These are phyloP conservation scores for Ganoderma boninense DNA, from an alignment of 1,284 basidiomycete genomes.

Conservation along the genomic window DNA sequence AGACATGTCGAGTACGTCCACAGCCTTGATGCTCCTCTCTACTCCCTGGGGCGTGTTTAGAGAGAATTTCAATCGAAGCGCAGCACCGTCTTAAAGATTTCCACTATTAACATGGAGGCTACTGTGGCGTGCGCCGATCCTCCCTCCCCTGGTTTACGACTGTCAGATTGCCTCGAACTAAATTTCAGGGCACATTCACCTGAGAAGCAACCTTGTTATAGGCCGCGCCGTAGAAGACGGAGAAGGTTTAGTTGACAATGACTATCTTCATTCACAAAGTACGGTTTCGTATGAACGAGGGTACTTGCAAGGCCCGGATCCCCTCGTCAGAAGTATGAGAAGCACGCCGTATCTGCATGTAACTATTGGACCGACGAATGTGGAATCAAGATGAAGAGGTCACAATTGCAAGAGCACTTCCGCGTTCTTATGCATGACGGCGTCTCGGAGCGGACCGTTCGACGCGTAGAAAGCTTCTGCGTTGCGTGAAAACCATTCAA, in stretches of 20 bases:
- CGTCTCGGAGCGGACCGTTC: constrained; percentile 18
- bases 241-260: not conserved
- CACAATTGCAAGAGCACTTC: constrained; percentile 49
- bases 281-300: not conserved
- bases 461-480: constrained; percentile 54
- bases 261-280: not conserved
- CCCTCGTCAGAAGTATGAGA: not conserved
- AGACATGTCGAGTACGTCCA: constrained; percentile 51
- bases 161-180: not conserved
- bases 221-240: not conserved
- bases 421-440: constrained; percentile 50
- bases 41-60: constrained; percentile 69
- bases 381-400: not conserved
- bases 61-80: constrained; percentile 30
- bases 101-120: not conserved
- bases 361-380: not conserved
- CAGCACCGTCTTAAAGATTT: not conserved
- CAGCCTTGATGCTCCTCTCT: constrained; percentile 55
- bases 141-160: not conserved
- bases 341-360: not conserved
- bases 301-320: not conserved
- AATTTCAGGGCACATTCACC: not conserved
- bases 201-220: not conserved
- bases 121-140: not conserved
- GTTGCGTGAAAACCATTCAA: constrained; percentile 65